phyloP scores from a whole-genome alignment of 768 basidiomycete species.

The Xerocomus spinulosus region DNA sequence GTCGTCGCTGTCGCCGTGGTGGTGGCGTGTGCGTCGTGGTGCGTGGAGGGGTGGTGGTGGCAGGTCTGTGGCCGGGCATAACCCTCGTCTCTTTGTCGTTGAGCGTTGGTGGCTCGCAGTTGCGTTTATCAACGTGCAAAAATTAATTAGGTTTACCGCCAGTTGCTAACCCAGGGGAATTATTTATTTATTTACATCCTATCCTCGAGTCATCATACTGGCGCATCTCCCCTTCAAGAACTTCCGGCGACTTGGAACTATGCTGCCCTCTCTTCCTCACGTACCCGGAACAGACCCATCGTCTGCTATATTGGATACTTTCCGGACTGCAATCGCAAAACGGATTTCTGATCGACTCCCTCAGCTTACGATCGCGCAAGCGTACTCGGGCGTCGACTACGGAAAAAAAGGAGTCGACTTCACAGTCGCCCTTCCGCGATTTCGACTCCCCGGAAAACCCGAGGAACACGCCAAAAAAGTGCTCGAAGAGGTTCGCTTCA shows the following conservation, averaged over 20 bases:
- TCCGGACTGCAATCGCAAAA: constrained; percentile 77
- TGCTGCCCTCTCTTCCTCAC: constrained; percentile 39
- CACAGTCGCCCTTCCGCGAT: constrained; percentile 87
- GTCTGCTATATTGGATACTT: constrained; percentile 65
- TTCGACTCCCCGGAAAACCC: constrained; percentile 77
- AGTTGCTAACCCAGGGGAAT: too few species aligned
- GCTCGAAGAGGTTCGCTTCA: constrained; percentile 56
- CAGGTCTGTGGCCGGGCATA: too few species aligned
- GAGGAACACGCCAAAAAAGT: constrained; percentile 75
- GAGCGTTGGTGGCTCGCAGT: too few species aligned
- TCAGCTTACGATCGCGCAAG: constrained; percentile 65
- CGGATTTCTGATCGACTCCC: constrained; percentile 62
- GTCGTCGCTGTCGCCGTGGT: too few species aligned
- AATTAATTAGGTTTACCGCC: too few species aligned
- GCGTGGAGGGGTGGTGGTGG: too few species aligned
- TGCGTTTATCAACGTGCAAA: too few species aligned
- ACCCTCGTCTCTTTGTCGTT: too few species aligned
- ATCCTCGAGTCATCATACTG: neutral
- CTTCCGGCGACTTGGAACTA: constrained; percentile 14
- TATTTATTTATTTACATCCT: neutral
- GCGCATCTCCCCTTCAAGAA: constrained; percentile 2
- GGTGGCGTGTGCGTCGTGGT: too few species aligned
- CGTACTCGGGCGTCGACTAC: constrained; percentile 80
- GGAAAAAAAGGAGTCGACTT: constrained; percentile 95
- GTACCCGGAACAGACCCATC: constrained; percentile 56